A percentile compares a stretch with the other conserved stretches of the same genome.
Conservation (phyloP, 73 alveolate species). For the Symbiodinium natans region DNA sequence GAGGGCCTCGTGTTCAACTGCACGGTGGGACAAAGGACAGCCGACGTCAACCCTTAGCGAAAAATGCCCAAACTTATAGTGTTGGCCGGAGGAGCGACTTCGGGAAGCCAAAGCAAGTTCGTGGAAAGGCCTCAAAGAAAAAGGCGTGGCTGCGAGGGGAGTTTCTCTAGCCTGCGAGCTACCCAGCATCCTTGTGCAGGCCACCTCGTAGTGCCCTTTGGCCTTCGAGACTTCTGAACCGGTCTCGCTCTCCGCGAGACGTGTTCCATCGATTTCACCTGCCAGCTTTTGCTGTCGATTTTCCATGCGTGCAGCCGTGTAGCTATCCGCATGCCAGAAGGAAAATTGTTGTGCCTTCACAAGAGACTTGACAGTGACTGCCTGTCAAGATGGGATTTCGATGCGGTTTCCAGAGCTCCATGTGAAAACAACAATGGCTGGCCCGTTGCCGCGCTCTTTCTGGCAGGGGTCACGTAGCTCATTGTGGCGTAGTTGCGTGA, state of each 20-base stretch:
- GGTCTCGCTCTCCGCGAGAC: neutral
- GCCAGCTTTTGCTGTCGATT: no score
- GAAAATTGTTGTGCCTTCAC: no score
- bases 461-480: no score
- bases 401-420: neutral
- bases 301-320: no score
- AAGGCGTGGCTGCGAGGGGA: neutral
- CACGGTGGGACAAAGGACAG: slow-evolving; percentile 48
- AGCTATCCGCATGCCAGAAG: no score
- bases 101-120: slow-evolving; percentile 29
- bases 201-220: neutral
- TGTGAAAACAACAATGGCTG: no score
- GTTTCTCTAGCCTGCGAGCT: neutral
- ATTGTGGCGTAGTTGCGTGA: neutral
- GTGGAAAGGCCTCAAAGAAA: slow-evolving; percentile 5
- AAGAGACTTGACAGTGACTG: no score
- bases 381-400: neutral
- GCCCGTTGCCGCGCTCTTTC: no score
- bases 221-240: neutral
- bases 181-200: neutral
- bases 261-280: neutral
- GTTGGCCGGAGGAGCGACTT: slow-evolving; percentile 43
- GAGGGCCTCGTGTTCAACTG: slow-evolving; percentile 54
- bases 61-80: neutral
- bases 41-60: neutral